A percentile compares a stretch with the other conserved stretches of the same genome.
phyloP scores from a whole-genome alignment of 768 basidiomycete genomes.

The Coprinopsis sp. region DNA sequence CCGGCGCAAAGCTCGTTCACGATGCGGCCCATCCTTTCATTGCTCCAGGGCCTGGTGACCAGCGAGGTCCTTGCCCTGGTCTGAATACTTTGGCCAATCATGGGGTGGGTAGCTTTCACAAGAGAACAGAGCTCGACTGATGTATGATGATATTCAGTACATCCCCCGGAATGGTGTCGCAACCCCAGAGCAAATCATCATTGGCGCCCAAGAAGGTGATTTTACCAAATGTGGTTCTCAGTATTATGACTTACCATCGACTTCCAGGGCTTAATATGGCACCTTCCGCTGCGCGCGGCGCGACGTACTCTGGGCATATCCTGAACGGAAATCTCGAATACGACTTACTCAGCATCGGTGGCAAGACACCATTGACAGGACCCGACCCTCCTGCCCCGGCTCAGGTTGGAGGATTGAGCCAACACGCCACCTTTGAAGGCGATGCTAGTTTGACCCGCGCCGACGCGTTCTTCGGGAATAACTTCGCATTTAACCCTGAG shows the following conservation, averaged over 20 bases:
- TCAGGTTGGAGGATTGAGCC: slow-evolving; percentile 14
- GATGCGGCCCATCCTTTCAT: slow-evolving; percentile 16
- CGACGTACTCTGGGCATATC: slow-evolving; percentile 12
- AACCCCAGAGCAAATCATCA: slow-evolving; percentile 8
- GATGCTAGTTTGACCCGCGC: not conserved
- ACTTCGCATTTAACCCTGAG: too few relatives aligned
- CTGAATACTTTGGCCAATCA: slow-evolving; percentile 18
- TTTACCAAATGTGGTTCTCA: not conserved
- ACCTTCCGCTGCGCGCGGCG: slow-evolving; percentile 11
- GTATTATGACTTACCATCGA: not conserved
- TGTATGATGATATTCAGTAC: slow-evolving; percentile 3
- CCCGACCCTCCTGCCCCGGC: slow-evolving; percentile 15
- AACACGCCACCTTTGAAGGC: slow-evolving; percentile 14
- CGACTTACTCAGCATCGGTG: slow-evolving; percentile 15
- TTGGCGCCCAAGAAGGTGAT: slow-evolving; percentile 11
- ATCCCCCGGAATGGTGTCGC: slow-evolving; percentile 9
- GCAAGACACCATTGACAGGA: slow-evolving; percentile 15
- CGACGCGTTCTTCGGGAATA: not conserved
- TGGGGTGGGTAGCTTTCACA: slow-evolving; percentile 8
- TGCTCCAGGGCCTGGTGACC: slow-evolving; percentile 11
- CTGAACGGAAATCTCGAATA: slow-evolving; percentile 15
- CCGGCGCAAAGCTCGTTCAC: slow-evolving; percentile 13
- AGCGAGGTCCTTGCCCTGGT: slow-evolving; percentile 17
- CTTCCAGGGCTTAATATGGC: slow-evolving; percentile 16
- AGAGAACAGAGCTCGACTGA: not conserved